These are phyloP conservation scores for Saitozyma podzolica DNA, from an alignment of 768 basidiomycete genomes.

Conservation along the genomic window DNA sequence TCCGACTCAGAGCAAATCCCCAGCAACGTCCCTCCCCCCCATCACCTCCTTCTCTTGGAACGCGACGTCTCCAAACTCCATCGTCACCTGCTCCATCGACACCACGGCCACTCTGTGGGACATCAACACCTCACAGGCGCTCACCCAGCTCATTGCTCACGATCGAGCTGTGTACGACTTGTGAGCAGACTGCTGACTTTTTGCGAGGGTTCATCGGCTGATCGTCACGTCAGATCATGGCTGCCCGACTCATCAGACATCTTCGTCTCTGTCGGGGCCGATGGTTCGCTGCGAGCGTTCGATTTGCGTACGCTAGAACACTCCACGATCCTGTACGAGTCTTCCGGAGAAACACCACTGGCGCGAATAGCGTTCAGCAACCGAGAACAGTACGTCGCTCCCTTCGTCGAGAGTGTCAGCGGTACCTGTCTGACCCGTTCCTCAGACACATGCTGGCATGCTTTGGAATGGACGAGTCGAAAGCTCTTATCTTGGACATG, in stretches of 20 bases:
- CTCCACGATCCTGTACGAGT: constrained; percentile 95
- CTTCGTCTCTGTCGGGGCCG: constrained; percentile 97
- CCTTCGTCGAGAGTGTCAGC: background rate
- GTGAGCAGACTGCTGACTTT: constrained; percentile 10
- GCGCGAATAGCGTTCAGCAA: constrained; percentile 51
- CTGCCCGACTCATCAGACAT: constrained; percentile 92
- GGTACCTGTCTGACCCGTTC: constrained; percentile 66
- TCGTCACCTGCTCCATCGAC: constrained; percentile 97
- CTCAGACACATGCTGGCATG: constrained; percentile 91
- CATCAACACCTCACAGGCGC: constrained; percentile 85
- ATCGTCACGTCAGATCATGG: constrained; percentile 78
- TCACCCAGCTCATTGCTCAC: constrained; percentile 96
- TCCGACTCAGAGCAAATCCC: constrained; percentile 72
- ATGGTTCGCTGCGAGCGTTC: constrained; percentile 93
- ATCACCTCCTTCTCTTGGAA: constrained; percentile 99
- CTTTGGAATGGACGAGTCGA: constrained; percentile 87
- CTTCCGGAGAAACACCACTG: constrained; percentile 48
- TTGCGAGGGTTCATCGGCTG: background rate
- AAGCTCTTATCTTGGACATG: constrained; percentile 94
- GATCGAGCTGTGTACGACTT: constrained; percentile 61
- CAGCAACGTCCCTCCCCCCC: constrained; percentile 79
- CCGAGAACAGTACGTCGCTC: constrained; percentile 54
- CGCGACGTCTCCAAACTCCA: constrained; percentile 79
- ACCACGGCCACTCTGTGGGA: constrained; percentile 99
- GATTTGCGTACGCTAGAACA: constrained; percentile 95